Evolutionary conservation across 208 protist species (phyloP).

Genomic region (Leishmania tropica): DNA sequence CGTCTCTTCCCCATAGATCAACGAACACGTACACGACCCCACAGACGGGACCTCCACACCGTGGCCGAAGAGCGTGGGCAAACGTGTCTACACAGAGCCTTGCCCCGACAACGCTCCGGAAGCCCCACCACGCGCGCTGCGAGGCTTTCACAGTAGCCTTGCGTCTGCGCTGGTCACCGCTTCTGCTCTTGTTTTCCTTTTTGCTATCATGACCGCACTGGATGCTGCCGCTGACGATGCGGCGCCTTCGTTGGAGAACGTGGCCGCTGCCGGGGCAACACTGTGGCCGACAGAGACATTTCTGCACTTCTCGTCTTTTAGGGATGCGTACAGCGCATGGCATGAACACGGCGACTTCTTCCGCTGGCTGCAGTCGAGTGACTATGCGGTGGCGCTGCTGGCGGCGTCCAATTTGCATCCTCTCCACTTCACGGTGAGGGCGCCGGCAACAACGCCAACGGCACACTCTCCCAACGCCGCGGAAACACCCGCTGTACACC

Average conservation of each 20-base stretch:
- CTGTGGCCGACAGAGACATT: slow-evolving; percentile 4
- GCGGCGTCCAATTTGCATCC: slow-evolving; percentile 45
- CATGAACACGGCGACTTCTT: slow-evolving; percentile 12
- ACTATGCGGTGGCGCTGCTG: slow-evolving; percentile 38
- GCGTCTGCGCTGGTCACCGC: neutral
- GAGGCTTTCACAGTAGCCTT: neutral
- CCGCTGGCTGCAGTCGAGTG: slow-evolving; percentile 40
- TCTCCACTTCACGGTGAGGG: neutral
- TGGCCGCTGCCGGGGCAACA: neutral
- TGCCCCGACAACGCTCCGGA: neutral
- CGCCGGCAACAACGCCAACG: too few species aligned
- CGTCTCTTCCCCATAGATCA: neutral
- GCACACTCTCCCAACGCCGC: too few species aligned
- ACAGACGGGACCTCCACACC: neutral
- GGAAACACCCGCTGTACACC: neutral
- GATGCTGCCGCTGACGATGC: neutral
- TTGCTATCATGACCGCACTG: neutral
- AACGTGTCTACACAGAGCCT: neutral
- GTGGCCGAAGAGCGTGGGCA: neutral
- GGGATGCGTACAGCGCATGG: slow-evolving; percentile 21
- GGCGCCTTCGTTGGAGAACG: neutral
- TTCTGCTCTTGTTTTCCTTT: neutral
- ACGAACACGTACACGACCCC: neutral
- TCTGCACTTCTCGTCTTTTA: slow-evolving; percentile 21
- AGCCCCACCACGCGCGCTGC: neutral